Evolutionary conservation across 2,329 filamentous ascomycete species (phyloP).

Genomic region (Microdochium trichocladiopsis): DNA sequence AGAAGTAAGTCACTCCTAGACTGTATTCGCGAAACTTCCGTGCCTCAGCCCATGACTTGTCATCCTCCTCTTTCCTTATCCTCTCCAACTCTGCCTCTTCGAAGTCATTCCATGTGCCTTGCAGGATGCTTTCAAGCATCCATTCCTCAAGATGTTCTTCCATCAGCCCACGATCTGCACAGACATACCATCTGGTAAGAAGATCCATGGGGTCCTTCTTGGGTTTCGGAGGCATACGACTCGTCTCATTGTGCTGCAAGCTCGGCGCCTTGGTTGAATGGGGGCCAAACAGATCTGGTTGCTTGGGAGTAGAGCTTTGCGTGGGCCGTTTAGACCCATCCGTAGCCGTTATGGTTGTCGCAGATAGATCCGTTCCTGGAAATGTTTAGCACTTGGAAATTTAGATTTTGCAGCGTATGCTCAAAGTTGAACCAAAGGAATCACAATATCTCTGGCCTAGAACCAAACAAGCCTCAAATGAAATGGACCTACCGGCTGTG

Average conservation of each 20-base stretch:
- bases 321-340: not conserved
- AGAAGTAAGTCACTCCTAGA: slow-evolving; percentile 47
- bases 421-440: too few species aligned
- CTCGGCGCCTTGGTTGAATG: slow-evolving; percentile 3
- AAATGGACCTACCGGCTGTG: not conserved
- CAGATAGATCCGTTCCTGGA: too few species aligned
- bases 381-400: too few species aligned
- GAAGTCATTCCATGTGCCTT: slow-evolving; percentile 31
- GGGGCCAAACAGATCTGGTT: not conserved
- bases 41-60: slow-evolving; percentile 36
- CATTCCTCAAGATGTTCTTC: slow-evolving; percentile 38
- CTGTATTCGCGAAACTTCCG: slow-evolving; percentile 40
- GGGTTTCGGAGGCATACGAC: slow-evolving; percentile 6
- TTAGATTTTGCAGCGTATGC: too few species aligned
- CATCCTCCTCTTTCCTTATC: slow-evolving; percentile 39
- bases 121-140: slow-evolving; percentile 36
- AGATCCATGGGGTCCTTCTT: slow-evolving; percentile 36
- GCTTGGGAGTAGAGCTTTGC: not conserved
- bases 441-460: too few species aligned
- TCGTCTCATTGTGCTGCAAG: slow-evolving; percentile 3
- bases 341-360: too few species aligned
- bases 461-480: too few species aligned
- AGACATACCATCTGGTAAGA: slow-evolving; percentile 47
- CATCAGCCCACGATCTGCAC: slow-evolving; percentile 45
- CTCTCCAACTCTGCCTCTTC: slow-evolving; percentile 32